phyloP scores from a whole-genome alignment of 2,329 filamentous ascomycete species.

The Thelonectria olida region DNA sequence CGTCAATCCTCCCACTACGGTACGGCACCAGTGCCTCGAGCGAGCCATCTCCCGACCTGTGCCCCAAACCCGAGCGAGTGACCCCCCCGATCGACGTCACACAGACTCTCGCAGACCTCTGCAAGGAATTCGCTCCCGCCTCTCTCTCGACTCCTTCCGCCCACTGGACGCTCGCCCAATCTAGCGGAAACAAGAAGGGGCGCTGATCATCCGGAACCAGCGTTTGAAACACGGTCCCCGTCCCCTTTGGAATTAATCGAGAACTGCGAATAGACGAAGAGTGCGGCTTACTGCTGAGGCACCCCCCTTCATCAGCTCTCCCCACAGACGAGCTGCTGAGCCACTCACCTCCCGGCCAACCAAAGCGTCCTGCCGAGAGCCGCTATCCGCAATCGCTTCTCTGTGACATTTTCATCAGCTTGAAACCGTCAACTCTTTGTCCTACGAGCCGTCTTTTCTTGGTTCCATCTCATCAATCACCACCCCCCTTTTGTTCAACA shows the following conservation, averaged over 20 bases:
- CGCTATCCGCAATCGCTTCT: not conserved
- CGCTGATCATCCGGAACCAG: slow-evolving; percentile 16
- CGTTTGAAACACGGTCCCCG: slow-evolving; percentile 21
- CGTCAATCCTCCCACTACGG: not conserved
- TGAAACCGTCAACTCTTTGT: slow-evolving; percentile 29
- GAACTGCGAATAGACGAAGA: not conserved
- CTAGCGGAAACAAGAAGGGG: slow-evolving; percentile 12
- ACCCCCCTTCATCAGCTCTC: slow-evolving; percentile 1
- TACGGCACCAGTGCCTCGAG: not conserved
- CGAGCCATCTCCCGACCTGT: not conserved
- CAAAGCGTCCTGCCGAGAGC: not conserved
- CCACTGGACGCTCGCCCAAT: slow-evolving; percentile 1
- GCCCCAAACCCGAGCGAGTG: not conserved
- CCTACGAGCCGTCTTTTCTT: slow-evolving; percentile 8
- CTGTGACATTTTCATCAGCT: slow-evolving; percentile 40
- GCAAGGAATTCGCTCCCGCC: too few species aligned
- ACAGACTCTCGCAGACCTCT: not conserved
- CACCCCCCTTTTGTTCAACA: not conserved
- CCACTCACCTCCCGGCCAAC: slow-evolving; percentile 27
- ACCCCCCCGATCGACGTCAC: slow-evolving; percentile 8
- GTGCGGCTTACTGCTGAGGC: not conserved
- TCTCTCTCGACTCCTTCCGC: too few species aligned
- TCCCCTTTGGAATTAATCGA: slow-evolving; percentile 16
- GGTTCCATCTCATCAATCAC: not conserved
- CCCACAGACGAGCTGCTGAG: slow-evolving; percentile 7